Conservation (phyloP, 2,329 filamentous ascomycete genomes). For the Phialemonium atrogriseum region DNA sequence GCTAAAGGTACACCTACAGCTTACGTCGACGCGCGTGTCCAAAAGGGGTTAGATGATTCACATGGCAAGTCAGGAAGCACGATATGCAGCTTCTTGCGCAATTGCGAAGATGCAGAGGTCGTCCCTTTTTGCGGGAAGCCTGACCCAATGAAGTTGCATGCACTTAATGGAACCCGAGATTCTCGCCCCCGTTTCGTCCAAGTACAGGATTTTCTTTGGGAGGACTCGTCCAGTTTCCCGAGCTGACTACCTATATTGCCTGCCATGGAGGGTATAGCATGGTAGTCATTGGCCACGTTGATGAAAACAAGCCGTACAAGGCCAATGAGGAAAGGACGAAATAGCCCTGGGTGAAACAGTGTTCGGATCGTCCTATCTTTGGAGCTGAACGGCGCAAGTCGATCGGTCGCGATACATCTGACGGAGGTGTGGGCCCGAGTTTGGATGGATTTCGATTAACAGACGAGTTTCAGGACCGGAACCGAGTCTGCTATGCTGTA, state of each 20-base stretch:
- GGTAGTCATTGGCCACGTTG: slow-evolving; percentile 12
- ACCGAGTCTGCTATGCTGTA: too few relatives aligned
- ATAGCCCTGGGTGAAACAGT: too few relatives aligned
- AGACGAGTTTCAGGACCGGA: too few relatives aligned
- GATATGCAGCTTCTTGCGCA: slow-evolving; percentile 16
- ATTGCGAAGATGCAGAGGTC: slow-evolving; percentile 11
- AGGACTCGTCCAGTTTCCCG: slow-evolving; percentile 4
- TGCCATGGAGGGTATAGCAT: slow-evolving; percentile 14
- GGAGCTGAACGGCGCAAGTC: too few relatives aligned
- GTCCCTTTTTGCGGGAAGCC: slow-evolving; percentile 3
- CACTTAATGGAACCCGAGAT: slow-evolving; percentile 5
- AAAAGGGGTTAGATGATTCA: too few relatives aligned
- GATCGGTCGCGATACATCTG: too few relatives aligned
- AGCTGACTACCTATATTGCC: slow-evolving; percentile 6
- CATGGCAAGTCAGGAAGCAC: slow-evolving; percentile 12
- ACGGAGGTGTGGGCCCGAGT: too few relatives aligned
- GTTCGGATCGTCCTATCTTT: slow-evolving; percentile 8
- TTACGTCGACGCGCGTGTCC: too few relatives aligned
- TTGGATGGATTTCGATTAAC: too few relatives aligned
- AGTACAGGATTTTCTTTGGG: slow-evolving; percentile 6
- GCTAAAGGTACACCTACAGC: too few relatives aligned
- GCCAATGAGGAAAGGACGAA: too few relatives aligned
- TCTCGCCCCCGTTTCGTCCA: slow-evolving; percentile 9
- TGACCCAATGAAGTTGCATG: slow-evolving; percentile 11
- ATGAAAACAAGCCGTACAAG: slow-evolving; percentile 5